Evolutionary conservation across 1,284 basidiomycete genomes (phyloP).

Genomic region (Singerocomus inundabilis): DNA sequence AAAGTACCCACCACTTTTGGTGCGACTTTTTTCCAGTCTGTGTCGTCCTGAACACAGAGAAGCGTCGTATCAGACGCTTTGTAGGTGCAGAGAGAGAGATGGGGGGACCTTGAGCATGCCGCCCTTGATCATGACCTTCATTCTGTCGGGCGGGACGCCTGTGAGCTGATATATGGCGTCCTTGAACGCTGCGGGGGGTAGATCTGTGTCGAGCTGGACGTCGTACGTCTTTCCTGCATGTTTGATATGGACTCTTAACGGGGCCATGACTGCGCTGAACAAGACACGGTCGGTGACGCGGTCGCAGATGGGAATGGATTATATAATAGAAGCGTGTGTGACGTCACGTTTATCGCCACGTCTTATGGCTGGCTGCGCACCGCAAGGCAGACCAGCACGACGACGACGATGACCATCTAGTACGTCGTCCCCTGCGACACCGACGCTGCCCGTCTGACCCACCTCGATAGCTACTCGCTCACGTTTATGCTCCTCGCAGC

Average conservation of each 20-base stretch:
- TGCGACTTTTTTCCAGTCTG: constrained; percentile 78
- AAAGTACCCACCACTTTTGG: constrained; percentile 65
- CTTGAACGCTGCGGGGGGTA: constrained; percentile 77
- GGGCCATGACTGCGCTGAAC: constrained; percentile 47
- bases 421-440: constrained; percentile 34
- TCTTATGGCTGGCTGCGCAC: no score
- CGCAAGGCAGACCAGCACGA: no score
- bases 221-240: constrained; percentile 83
- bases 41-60: constrained; percentile 66
- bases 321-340: constrained; percentile 23
- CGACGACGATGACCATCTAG: constrained; percentile 69
- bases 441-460: not conserved
- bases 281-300: constrained; percentile 16
- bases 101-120: constrained; percentile 78
- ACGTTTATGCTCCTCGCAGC: constrained; percentile 76
- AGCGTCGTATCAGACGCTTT: not conserved
- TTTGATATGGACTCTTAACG: constrained; percentile 79
- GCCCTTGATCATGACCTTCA: constrained; percentile 98
- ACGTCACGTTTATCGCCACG: no score
- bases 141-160: constrained; percentile 85
- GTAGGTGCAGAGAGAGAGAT: constrained; percentile 7
- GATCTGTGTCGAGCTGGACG: constrained; percentile 64
- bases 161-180: constrained; percentile 78
- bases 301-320: constrained; percentile 32
- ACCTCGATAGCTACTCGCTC: constrained; percentile 57